Evolutionary conservation across 768 basidiomycete genomes (phyloP).

Genomic region (Kondoa subrosea): DNA sequence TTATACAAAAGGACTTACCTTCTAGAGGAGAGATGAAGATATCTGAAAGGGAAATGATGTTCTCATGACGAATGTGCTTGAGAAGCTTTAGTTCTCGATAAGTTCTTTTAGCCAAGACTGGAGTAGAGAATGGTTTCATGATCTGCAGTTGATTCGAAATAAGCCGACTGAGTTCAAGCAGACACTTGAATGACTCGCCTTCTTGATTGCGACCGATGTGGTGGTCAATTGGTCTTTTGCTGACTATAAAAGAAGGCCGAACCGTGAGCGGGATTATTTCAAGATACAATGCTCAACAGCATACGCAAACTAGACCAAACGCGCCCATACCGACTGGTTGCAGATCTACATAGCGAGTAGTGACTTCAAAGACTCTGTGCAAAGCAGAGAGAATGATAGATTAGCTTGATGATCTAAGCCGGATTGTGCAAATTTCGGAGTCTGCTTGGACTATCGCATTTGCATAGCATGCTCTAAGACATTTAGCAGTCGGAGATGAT

Average conservation of each 20-base stretch:
- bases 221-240: conserved; percentile 55
- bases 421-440: no score
- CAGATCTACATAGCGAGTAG: conserved; percentile 79
- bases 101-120: conserved; percentile 92
- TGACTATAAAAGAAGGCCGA: conserved; percentile 84
- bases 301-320: conserved; percentile 90
- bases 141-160: conserved; percentile 43
- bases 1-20: conserved; percentile 48
- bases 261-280: conserved; percentile 75
- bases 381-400: conserved; percentile 37
- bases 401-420: not conserved
- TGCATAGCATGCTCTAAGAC: no score
- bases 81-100: conserved; percentile 94
- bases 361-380: conserved; percentile 88
- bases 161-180: not conserved
- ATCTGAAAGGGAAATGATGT: conserved; percentile 95
- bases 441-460: no score
- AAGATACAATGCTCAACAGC: not conserved
- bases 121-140: conserved; percentile 96
- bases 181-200: conserved; percentile 30
- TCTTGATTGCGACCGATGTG: conserved; percentile 93
- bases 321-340: conserved; percentile 99
- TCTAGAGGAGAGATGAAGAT: conserved; percentile 99
- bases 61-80: conserved; percentile 97
- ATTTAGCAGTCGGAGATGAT: no score